These are phyloP conservation scores for Auricularia sp. DNA, from an alignment of 768 basidiomycete species.

Conservation along the genomic window DNA sequence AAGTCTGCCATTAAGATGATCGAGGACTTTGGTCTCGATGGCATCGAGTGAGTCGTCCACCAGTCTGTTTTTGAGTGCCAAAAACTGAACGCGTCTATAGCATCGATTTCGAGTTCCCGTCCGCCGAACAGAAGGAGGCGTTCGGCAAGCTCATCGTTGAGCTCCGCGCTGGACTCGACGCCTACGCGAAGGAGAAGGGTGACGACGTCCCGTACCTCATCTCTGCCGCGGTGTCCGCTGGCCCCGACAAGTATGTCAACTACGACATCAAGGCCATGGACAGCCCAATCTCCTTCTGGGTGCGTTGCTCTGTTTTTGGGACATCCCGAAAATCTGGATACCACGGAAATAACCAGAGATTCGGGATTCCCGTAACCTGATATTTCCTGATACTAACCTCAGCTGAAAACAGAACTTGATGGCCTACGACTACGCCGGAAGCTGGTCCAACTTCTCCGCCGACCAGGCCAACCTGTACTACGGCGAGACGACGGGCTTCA, in stretches of 20 bases:
- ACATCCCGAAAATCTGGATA: slow-evolving; percentile 30
- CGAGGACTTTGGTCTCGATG: slow-evolving; percentile 74
- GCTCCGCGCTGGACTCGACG: slow-evolving; percentile 52
- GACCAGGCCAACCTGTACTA: slow-evolving; percentile 64
- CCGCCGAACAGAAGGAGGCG: slow-evolving; percentile 47
- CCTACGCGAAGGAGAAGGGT: slow-evolving; percentile 48
- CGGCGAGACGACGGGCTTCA: slow-evolving; percentile 46
- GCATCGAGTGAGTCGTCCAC: slow-evolving; percentile 37
- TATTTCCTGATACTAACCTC: too few species aligned
- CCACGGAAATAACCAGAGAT: slow-evolving; percentile 24
- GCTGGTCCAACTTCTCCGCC: slow-evolving; percentile 32
- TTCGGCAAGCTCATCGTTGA: slow-evolving; percentile 59
- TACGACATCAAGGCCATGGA: background rate
- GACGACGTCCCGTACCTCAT: slow-evolving; percentile 44
- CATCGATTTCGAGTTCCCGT: slow-evolving; percentile 75
- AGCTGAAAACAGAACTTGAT: slow-evolving; percentile 51
- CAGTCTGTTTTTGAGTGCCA: background rate
- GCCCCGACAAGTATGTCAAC: slow-evolving; percentile 41
- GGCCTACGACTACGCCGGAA: slow-evolving; percentile 68
- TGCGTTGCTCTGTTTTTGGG: too few species aligned
- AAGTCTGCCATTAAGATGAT: slow-evolving; percentile 50
- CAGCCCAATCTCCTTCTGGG: background rate
- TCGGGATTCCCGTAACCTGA: too few species aligned
- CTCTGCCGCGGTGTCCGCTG: slow-evolving; percentile 54
- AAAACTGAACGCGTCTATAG: slow-evolving; percentile 21